Base-by-base conservation (phyloP, 495 filamentous ascomycete genomes). In the Chaetomidium leptoderma region DNA sequence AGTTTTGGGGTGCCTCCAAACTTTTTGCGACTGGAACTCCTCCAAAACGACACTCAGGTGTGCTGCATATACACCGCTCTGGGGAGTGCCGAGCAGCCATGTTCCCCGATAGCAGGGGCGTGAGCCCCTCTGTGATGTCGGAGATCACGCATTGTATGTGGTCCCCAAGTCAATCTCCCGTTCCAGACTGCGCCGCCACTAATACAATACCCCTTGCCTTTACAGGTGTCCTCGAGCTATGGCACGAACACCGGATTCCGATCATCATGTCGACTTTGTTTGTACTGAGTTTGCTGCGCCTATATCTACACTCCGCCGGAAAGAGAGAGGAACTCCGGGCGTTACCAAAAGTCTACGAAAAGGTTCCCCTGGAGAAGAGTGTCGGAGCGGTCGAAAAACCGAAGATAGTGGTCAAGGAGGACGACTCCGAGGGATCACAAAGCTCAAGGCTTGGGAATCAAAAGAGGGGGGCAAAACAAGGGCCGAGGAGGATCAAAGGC, bases 211-310 rank as follows among this genome's bases (percentile, higher is more conserved):
- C 6, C n/a, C 9, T 19, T 9, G 13, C 37, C 24, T 36, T 39
- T 5, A 10, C 44, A 83, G 82, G 76, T 57, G 62, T 76, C 39
- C 63, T 83, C 29, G 76, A 76, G 57, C 57, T 80, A 23, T 85
- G 82, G 82, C 82, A 84, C 65, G 58, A 69, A 30, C 69, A 80
- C 64, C 74, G 82, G 37, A 68, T 78, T 24, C 69, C 75, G 3
- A 75, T 85, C n/a, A 65, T 84, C 21, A 57, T 80, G 19, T 66
- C 74, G 50, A 68, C 66, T 16, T 68, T 76, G 36, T 63, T 70
- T 8, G 53, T 70, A 27, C 60, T 80, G 14, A 60, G 68, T 14
- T 58, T 72, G 9, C 52, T 76, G 13, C 74, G 75, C 40, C 64
- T 73, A 32, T 72, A 75, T 53, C 62, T 82, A 23, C 71, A 76